phyloP scores from a whole-genome alignment of 768 basidiomycete species.

The Hygrocybe punicea region DNA sequence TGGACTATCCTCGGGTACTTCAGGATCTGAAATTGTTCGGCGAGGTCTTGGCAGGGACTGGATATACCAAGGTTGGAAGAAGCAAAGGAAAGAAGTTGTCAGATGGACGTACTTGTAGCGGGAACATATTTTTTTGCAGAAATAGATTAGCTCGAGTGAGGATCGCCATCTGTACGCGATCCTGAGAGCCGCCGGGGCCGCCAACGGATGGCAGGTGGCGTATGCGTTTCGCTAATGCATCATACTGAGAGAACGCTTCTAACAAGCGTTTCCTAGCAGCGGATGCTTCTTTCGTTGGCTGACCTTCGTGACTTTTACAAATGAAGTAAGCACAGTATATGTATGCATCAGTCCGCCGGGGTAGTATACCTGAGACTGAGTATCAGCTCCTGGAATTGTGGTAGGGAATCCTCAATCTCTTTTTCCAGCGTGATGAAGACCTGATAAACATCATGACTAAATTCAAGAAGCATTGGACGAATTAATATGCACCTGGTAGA shows the following conservation, averaged over 20 bases:
- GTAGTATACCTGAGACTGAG: constrained; percentile 57
- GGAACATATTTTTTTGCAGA: constrained; percentile 87
- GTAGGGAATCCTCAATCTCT: constrained; percentile 86
- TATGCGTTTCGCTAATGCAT: constrained; percentile 83
- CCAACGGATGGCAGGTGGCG: constrained; percentile 61
- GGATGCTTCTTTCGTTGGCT: constrained; percentile 64
- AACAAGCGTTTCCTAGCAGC: constrained; percentile 76
- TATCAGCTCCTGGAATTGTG: constrained; percentile 85
- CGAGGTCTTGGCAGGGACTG: constrained; percentile 53
- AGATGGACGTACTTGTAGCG: constrained; percentile 57
- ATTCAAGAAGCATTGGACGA: background rate
- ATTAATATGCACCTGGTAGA: constrained; percentile 60
- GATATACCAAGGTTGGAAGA: background rate
- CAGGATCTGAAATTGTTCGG: constrained; percentile 9
- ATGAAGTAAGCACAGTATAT: background rate
- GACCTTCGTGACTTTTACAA: constrained; percentile 38
- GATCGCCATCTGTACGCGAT: constrained; percentile 81
- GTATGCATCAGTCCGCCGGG: background rate
- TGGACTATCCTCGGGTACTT: constrained; percentile 15
- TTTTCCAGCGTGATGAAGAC: constrained; percentile 72
- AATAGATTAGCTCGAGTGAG: constrained; percentile 72
- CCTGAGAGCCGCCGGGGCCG: constrained; percentile 68
- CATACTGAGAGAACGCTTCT: constrained; percentile 85
- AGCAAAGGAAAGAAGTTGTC: background rate
- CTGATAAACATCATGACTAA: constrained; percentile 32